Evolutionary conservation across 148 eudicot species (phyloP).

Genomic region (Vaccinium vitisidaea): DNA sequence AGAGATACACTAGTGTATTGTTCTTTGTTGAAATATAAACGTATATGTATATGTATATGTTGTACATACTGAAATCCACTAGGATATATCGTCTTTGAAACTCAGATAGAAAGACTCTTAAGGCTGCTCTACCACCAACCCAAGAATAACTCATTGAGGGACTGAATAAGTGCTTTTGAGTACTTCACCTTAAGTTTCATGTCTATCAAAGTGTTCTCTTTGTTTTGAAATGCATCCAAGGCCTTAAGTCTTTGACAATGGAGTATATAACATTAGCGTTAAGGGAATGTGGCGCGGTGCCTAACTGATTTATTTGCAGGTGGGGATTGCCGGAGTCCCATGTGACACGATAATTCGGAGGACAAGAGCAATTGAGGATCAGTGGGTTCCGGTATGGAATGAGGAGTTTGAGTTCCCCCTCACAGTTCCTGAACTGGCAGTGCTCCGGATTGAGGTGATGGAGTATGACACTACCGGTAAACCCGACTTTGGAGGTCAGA

Average conservation of each 20-base stretch:
- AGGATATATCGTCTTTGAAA: not conserved
- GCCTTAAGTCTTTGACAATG: not conserved
- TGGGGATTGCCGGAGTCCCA: conserved; percentile 61
- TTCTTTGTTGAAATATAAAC: not conserved
- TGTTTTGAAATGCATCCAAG: not conserved
- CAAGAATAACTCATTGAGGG: not conserved
- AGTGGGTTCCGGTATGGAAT: conserved; percentile 66
- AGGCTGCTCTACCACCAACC: not conserved
- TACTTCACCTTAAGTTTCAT: not conserved
- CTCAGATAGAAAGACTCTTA: not conserved
- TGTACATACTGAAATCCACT: not conserved
- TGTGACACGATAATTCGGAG: conserved; percentile 37
- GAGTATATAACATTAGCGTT: not conserved
- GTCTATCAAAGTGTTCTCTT: not conserved
- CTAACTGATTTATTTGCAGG: conserved; percentile 27
- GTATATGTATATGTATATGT: not conserved
- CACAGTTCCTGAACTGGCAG: conserved; percentile 56
- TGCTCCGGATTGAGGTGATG: conserved; percentile 49
- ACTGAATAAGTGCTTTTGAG: not conserved
- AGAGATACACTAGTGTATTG: not conserved
- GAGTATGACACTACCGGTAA: conserved; percentile 39
- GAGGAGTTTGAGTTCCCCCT: conserved; percentile 54
- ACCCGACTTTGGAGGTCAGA: conserved; percentile 62
- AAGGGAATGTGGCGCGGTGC: not conserved
- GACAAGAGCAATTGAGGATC: conserved; percentile 45